Base-by-base conservation (phyloP, 257 asterid species). In the Penstemon newberryi region DNA sequence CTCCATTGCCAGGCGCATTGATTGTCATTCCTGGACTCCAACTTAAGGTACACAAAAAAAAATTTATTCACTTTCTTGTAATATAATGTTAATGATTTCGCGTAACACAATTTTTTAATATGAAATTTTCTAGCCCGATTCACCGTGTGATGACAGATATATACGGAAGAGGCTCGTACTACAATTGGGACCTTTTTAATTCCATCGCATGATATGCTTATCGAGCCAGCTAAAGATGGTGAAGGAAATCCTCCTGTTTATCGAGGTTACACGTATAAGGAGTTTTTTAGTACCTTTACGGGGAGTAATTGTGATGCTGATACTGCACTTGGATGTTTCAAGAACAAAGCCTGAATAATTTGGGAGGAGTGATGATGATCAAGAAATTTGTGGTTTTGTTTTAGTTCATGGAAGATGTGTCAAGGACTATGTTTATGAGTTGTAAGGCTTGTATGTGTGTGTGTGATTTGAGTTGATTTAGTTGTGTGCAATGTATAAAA, bases 101-200 rank as follows among this genome's bases (percentile, higher is more conserved):
- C 12, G 7, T 12, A 4, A 3, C 18, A 4, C 6, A 37, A 51
- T 7, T 38, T 8, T 53, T 19, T 40, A 49, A 47, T 67, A 11
- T 12, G 8, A 64, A 63, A 67, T 80, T 90, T 47, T 68, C 42
- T 4, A 81, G 90, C 56, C 82, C 83, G 0, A 4, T 62, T 7
- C 97, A 90, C 45, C 79, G 92, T n/a, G 95, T 88, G 58, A 44
- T 88, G 41, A 82, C 94, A 2, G 80, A 85, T 56, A 5, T n/a
- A n/a, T n/a, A n/a, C 64, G 2, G 56, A 64, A n/a, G 81, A 76
- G 63, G 56, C 71, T 18, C 56, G 94, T 70, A 82, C 86, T 1
- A 83, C 86, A 40, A 76, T 84, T 0, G 86, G 85, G 44, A 72
- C 75, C 12, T 87, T 90, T 79, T 60, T 84, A 45, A 63, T 73